Conservation (phyloP, 495 filamentous ascomycete species). For the Aspergillus asperescens region DNA sequence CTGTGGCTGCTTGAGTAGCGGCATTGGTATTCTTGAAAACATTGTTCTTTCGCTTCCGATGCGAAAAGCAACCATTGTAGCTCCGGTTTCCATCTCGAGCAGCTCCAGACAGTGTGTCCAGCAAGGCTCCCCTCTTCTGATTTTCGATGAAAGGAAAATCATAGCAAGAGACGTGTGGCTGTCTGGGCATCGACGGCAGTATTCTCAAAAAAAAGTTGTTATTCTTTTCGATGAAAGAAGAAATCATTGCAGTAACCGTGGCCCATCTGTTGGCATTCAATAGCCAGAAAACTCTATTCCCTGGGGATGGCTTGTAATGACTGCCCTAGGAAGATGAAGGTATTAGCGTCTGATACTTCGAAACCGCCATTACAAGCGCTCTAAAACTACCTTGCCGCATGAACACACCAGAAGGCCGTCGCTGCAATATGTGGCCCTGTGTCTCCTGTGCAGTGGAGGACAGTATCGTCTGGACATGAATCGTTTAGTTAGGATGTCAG, state of each 20-base stretch:
- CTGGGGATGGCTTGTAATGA: background rate
- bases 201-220: background rate
- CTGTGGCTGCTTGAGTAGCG: background rate
- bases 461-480: background rate
- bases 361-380: no score
- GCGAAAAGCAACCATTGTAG: background rate
- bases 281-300: background rate
- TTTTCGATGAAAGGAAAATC: background rate
- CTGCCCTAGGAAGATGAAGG: background rate
- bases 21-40: background rate
- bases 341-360: background rate
- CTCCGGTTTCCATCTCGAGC: no score
- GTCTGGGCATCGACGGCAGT: background rate
- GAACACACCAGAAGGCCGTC: background rate
- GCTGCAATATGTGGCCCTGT: background rate
- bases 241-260: background rate
- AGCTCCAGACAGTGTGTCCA: background rate
- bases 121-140: background rate
- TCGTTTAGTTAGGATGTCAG: background rate
- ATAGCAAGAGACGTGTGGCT: background rate
- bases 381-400: background rate
- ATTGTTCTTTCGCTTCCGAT: background rate
- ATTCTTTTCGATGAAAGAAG: background rate
- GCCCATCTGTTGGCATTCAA: background rate
- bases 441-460: background rate